These are phyloP conservation scores for Globisporangium apiculatum DNA, from an alignment of 352 stramenopile genomes.

Conservation along the genomic window DNA sequence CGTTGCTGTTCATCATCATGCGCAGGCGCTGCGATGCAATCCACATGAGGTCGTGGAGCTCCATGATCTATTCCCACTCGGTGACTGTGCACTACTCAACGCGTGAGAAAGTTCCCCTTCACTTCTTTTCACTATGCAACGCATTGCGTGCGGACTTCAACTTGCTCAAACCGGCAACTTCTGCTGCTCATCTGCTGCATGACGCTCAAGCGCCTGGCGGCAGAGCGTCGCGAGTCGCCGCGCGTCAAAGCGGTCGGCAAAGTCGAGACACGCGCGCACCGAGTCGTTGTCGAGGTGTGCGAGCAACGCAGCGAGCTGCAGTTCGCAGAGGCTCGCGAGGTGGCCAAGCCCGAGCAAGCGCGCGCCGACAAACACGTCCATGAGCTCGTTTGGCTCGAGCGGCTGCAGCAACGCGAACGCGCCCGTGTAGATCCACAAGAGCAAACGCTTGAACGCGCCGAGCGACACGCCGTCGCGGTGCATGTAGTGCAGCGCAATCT, in stretches of 20 bases:
- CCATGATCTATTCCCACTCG: no score
- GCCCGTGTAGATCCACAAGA: slow-evolving; percentile 72
- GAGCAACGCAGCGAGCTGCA: slow-evolving; percentile 47
- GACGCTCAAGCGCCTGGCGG: slow-evolving; percentile 6
- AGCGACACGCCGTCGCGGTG: slow-evolving; percentile 63
- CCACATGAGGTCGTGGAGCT: no score
- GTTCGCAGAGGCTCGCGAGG: slow-evolving; percentile 51
- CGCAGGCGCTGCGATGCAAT: no score
- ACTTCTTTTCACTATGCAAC: no score
- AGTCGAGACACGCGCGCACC: slow-evolving; percentile 50
- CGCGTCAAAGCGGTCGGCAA: slow-evolving; percentile 54
- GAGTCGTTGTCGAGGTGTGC: slow-evolving; percentile 41
- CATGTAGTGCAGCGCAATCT: slow-evolving; percentile 67
- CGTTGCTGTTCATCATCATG: no score
- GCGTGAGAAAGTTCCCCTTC: no score
- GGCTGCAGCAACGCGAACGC: slow-evolving; percentile 35
- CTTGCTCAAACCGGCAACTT: no score
- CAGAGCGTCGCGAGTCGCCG: slow-evolving; percentile 40
- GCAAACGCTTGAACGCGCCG: slow-evolving; percentile 45
- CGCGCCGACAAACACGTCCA: slow-evolving; percentile 65
- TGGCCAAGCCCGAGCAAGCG: slow-evolving; percentile 49
- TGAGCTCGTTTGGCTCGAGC: slow-evolving; percentile 51
- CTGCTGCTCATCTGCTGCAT: neutral
- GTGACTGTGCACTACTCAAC: no score
- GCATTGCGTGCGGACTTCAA: no score